phyloP scores from a whole-genome alignment of 768 basidiomycete species.

The Asterophora parasitica region DNA sequence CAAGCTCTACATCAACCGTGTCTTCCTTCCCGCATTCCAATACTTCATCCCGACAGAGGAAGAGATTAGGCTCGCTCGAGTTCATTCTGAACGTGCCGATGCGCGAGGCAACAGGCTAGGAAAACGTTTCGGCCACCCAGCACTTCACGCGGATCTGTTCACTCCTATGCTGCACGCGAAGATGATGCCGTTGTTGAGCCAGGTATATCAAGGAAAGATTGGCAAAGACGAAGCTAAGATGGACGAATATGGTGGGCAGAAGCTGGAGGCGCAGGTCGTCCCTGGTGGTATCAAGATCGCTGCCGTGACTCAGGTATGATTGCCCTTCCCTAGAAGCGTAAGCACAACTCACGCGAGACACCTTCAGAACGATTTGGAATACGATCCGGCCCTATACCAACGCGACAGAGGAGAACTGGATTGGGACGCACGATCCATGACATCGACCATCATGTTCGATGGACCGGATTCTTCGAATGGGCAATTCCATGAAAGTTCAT shows the following conservation, averaged over 20 bases:
- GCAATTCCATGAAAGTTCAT: slow-evolving; percentile 32
- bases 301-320: slow-evolving; percentile 64
- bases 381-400: slow-evolving; percentile 73
- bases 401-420: slow-evolving; percentile 83
- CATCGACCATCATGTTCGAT: slow-evolving; percentile 53
- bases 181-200: slow-evolving; percentile 72
- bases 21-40: slow-evolving; percentile 63
- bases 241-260: slow-evolving; percentile 75
- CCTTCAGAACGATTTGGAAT: slow-evolving; percentile 63
- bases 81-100: slow-evolving; percentile 78
- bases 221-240: slow-evolving; percentile 58
- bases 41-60: slow-evolving; percentile 82
- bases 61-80: slow-evolving; percentile 69
- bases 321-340: not conserved
- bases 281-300: slow-evolving; percentile 82
- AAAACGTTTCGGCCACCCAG: slow-evolving; percentile 94
- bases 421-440: slow-evolving; percentile 80
- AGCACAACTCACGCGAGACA: not conserved
- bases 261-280: slow-evolving; percentile 67
- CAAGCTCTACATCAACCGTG: slow-evolving; percentile 78
- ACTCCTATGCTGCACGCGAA: slow-evolving; percentile 85
- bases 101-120: slow-evolving; percentile 67
- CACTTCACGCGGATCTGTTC: slow-evolving; percentile 80
- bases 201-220: slow-evolving; percentile 76
- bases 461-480: slow-evolving; percentile 39